phyloP scores from a whole-genome alignment of 2,329 filamentous ascomycete species.

The Achaetomium macrosporum region DNA sequence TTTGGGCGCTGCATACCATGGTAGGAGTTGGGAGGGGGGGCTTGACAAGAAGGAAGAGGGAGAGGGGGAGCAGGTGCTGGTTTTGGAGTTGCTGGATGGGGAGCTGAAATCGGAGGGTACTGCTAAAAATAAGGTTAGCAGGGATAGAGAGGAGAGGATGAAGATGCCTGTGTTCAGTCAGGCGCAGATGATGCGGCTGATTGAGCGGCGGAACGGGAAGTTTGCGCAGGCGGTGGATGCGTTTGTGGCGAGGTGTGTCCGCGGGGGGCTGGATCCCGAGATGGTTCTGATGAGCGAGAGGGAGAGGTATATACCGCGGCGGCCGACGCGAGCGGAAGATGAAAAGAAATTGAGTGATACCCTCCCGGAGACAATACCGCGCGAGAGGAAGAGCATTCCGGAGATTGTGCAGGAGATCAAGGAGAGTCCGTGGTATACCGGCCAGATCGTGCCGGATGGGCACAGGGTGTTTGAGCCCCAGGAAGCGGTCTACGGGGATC shows the following conservation, averaged over 20 bases:
- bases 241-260: slow-evolving; percentile 70
- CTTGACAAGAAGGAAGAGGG: slow-evolving; percentile 28
- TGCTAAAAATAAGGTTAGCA: slow-evolving; percentile 53
- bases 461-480: slow-evolving; percentile 88
- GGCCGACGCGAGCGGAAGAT: slow-evolving; percentile 32
- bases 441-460: slow-evolving; percentile 88
- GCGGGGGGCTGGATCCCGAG: slow-evolving; percentile 61
- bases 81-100: slow-evolving; percentile 90
- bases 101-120: slow-evolving; percentile 69
- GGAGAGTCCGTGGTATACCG: slow-evolving; percentile 77
- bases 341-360: slow-evolving; percentile 32
- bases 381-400: slow-evolving; percentile 69
- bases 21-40: neutral
- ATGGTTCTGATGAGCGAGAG: slow-evolving; percentile 54
- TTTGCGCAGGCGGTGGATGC: slow-evolving; percentile 70
- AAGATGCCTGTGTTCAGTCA: slow-evolving; percentile 92
- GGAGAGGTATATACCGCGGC: slow-evolving; percentile 55
- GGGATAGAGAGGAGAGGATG: slow-evolving; percentile 57
- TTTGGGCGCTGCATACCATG: slow-evolving; percentile 1
- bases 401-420: slow-evolving; percentile 85
- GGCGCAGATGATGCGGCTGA: slow-evolving; percentile 82
- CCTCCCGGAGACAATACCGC: slow-evolving; percentile 68
- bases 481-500: slow-evolving; percentile 70
- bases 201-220: slow-evolving; percentile 82
- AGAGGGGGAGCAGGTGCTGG: slow-evolving; percentile 60